A percentile compares a stretch with the other conserved stretches of the same genome.
Conservation (phyloP, 2,329 filamentous ascomycete genomes). For the Trichoderma sp. region DNA sequence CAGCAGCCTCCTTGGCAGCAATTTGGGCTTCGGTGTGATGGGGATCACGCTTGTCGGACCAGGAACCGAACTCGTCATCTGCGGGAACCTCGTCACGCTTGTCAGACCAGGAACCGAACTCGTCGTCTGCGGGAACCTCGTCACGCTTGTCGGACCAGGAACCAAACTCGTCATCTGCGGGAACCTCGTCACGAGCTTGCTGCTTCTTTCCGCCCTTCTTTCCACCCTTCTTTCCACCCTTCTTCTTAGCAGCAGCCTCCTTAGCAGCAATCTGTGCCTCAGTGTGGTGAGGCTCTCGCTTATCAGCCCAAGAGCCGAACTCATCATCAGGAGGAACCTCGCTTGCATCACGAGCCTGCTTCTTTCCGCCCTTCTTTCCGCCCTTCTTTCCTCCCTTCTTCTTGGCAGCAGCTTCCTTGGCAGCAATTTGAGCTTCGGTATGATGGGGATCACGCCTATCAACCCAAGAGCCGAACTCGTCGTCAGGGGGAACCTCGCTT, state of each 20-base stretch:
- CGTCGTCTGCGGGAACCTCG: no score
- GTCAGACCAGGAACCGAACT: no score
- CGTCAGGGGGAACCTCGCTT: no score
- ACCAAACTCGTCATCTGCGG: no score
- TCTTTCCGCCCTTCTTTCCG: background rate
- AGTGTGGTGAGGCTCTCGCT: background rate
- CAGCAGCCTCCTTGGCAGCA: conserved; percentile 5
- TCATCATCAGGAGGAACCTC: background rate
- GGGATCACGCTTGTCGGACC: background rate
- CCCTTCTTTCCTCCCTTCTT: background rate
- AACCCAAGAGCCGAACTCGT: no score
- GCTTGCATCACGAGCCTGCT: background rate
- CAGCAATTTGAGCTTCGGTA: conserved; percentile 1
- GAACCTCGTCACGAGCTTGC: no score
- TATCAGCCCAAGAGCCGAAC: conserved; percentile 2
- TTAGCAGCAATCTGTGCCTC: conserved; percentile 11
- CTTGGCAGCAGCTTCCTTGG: conserved; percentile 1
- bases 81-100: no score
- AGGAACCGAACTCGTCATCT: no score
- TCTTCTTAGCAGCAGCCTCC: conserved; percentile 7
- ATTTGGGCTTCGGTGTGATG: conserved; percentile 3
- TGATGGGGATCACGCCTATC: background rate
- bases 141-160: no score
- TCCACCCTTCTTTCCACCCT: background rate
- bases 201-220: no score